Percentiles rank a stretch among this genome's conserved stretches.
phyloP scores from a whole-genome alignment of 768 basidiomycete species.

The Ramaria sp. region DNA sequence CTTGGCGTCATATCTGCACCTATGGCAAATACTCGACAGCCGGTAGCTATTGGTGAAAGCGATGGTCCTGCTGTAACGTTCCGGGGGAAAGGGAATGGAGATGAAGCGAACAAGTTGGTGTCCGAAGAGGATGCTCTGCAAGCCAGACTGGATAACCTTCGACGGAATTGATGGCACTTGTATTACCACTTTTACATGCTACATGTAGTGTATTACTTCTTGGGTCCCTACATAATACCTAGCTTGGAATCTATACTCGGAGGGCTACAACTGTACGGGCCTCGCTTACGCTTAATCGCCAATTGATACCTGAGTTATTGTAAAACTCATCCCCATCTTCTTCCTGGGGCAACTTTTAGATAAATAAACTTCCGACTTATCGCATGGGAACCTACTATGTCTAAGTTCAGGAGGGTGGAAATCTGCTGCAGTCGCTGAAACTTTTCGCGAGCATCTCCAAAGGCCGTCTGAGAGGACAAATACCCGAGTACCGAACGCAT shows the following conservation, averaged over 20 bases:
- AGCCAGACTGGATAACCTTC: conserved; percentile 82
- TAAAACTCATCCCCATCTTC: conserved; percentile 95
- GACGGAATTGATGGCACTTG: conserved; percentile 34
- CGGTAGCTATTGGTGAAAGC: conserved; percentile 78
- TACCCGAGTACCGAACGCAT: conserved; percentile 74
- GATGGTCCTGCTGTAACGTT: conserved; percentile 27
- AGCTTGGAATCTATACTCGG: conserved; percentile 23
- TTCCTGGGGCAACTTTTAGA: conserved; percentile 39
- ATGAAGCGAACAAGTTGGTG: conserved; percentile 27
- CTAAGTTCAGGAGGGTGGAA: conserved; percentile 82
- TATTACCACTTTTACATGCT: not conserved
- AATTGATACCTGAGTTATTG: conserved; percentile 82
- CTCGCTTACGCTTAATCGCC: conserved; percentile 73
- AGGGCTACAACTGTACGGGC: conserved; percentile 59
- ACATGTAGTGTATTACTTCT: not conserved
- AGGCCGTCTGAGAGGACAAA: conserved; percentile 78
- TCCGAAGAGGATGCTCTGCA: conserved; percentile 91
- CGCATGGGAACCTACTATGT: conserved; percentile 39
- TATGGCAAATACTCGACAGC: conserved; percentile 53
- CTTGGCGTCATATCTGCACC: conserved; percentile 51
- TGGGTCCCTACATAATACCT: not conserved
- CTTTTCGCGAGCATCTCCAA: conserved; percentile 87
- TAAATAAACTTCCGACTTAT: not conserved
- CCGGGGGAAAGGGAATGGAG: conserved; percentile 13
- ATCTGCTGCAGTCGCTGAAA: conserved; percentile 90